Evolutionary conservation across 768 basidiomycete species (phyloP), one percentile per base, ranked within the genome.

Genomic region (Lactifluus volemus): DNA sequence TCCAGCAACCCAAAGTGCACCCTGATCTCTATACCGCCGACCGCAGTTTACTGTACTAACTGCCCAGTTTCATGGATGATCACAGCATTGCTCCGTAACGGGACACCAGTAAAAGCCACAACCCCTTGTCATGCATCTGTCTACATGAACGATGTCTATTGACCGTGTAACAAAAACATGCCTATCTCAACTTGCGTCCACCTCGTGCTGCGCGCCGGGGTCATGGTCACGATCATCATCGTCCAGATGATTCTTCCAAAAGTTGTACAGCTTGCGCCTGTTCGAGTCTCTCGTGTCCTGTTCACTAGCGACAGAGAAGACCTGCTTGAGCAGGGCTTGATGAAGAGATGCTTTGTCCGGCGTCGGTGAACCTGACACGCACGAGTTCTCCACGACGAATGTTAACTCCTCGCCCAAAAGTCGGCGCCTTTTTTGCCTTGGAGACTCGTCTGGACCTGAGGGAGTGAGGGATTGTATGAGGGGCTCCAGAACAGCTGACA

Each of bases 221-320:
- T 74, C 75, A 5, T 75, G 73, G 21, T 72, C 75, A 19, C 65
- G 66, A 9, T 71, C 70, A 29, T 80, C 82, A 25, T 81, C 81
- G 39, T 76, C 78, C 50, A 75, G 76, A 38, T 80, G 63, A 17
- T 73, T 81, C 72, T 85, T 88, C 83, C 90, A 96, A 30, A 93
- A 72, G 5, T 79, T 79, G 70, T 94, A 96, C 74, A 98, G 79
- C 76, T 83, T 91, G 72, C 89, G 77, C 67, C 94, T 80, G 71
- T 88, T 93, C 6, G 84, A 75, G 66, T 92, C 89, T 68, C 82
- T 80, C 44, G 89, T 85, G n/a, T 86, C 83, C 61, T 83, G 77
- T 41, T 81, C 76, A 67, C 89, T 85, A 38, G 93, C 92, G 36
- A 84, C 73, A 17, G 85, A 80, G 68, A 96, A 95, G 48, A 96